Percentiles rank a stretch among this genome's conserved stretches.
Conservation (phyloP, 768 basidiomycete species). For the Boletus eberwhitei region DNA sequence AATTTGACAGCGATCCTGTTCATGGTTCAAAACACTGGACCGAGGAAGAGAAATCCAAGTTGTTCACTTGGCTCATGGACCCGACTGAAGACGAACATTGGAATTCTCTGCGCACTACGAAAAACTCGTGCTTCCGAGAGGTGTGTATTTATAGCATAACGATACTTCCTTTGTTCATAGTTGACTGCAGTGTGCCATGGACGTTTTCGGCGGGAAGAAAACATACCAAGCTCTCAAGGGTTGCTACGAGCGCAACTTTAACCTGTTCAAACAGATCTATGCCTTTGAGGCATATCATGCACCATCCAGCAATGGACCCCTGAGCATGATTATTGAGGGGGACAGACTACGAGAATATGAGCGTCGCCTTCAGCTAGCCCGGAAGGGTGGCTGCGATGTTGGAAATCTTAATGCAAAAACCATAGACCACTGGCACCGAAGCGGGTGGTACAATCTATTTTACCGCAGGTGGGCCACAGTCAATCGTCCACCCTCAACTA, state of each 20-base stretch:
- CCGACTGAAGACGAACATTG: conserved; percentile 70
- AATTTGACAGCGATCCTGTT: conserved; percentile 35
- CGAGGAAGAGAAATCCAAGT: conserved; percentile 74
- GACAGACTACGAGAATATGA: conserved; percentile 72
- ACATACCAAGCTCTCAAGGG: conserved; percentile 83
- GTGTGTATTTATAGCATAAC: conserved; percentile 32
- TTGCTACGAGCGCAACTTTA: conserved; percentile 83
- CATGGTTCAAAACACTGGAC: conserved; percentile 83
- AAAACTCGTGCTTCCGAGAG: conserved; percentile 81
- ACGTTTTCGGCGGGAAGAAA: conserved; percentile 74
- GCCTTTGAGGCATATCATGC: conserved; percentile 55
- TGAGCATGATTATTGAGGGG: conserved; percentile 48
- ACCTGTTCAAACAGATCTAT: conserved; percentile 80
- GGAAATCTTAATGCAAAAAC: conserved; percentile 71
- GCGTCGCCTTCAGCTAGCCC: conserved; percentile 61
- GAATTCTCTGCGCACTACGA: conserved; percentile 72
- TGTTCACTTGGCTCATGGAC: conserved; percentile 80
- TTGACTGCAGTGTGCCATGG: conserved; percentile 54
- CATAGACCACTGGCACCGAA: conserved; percentile 76
- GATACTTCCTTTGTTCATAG: not conserved
- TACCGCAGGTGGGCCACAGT: conserved; percentile 49
- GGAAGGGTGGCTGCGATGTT: conserved; percentile 64
- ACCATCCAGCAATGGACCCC: conserved; percentile 33
- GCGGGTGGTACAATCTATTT: conserved; percentile 76
- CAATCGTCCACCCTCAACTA: not conserved